Percentiles rank a stretch among this genome's conserved stretches.
Conservation (phyloP, 805 yeast genomes). For the Candida yuanshanica region DNA sequence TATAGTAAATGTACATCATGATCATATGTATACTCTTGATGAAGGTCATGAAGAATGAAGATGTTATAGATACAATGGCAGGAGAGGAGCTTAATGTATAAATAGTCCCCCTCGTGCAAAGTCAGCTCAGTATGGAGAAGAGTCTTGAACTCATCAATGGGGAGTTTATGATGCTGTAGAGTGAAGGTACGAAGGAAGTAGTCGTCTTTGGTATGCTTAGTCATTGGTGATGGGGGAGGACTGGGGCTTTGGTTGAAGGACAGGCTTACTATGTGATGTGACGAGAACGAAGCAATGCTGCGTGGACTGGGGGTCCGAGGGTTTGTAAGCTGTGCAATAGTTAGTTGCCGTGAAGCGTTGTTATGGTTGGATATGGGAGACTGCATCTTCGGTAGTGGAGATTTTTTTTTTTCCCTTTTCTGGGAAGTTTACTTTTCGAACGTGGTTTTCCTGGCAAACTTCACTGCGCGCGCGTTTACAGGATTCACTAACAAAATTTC, state of each 20-base stretch:
- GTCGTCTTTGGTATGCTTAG: neutral
- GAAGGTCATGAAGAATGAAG: neutral
- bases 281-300: too few relatives aligned
- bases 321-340: neutral
- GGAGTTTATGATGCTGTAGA: neutral
- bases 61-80: neutral
- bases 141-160: neutral
- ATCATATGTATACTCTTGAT: neutral
- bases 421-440: too few relatives aligned
- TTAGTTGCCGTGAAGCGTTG: neutral
- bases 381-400: neutral
- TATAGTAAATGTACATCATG: neutral
- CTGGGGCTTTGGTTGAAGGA: too few relatives aligned
- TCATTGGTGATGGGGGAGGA: neutral
- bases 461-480: too few relatives aligned
- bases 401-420: neutral
- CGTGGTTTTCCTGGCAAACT: too few relatives aligned
- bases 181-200: neutral
- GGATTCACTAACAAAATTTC: too few relatives aligned
- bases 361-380: neutral
- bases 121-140: neutral
- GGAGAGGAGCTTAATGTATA: neutral
- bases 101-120: neutral
- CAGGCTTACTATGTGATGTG: too few relatives aligned
- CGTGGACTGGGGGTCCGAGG: neutral